Conservation (phyloP, 2,329 filamentous ascomycete species). For the Pleurostoma richardsiae region DNA sequence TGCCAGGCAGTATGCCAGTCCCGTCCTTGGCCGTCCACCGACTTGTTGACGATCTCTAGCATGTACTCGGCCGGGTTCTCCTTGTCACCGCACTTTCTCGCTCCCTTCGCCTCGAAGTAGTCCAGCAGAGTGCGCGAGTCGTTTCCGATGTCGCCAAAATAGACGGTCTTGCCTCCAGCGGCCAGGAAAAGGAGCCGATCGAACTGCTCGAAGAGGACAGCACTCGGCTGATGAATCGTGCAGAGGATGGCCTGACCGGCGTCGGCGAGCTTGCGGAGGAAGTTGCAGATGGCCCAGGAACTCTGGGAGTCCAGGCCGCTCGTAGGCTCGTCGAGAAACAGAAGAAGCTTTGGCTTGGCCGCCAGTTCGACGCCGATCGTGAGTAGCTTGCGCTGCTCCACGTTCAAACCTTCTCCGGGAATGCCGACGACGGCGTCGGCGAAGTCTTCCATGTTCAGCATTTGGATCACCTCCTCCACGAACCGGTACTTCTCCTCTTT, state of each 20-base stretch:
- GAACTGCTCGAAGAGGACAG: slow-evolving; percentile 49
- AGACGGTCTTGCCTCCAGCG: slow-evolving; percentile 61
- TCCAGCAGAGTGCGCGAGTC: slow-evolving; percentile 51
- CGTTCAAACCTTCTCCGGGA: slow-evolving; percentile 55
- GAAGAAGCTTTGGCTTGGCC: slow-evolving; percentile 50
- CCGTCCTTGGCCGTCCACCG: slow-evolving; percentile 27
- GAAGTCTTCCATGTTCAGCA: slow-evolving; percentile 64
- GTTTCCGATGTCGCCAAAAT: slow-evolving; percentile 62
- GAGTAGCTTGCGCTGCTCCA: slow-evolving; percentile 57
- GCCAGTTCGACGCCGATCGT: slow-evolving; percentile 58
- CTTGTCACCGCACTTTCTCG: slow-evolving; percentile 49
- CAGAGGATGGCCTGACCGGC: slow-evolving; percentile 48
- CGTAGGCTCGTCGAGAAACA: slow-evolving; percentile 60
- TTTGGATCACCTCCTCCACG: slow-evolving; percentile 60
- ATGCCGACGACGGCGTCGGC: slow-evolving; percentile 61
- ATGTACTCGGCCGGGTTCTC: slow-evolving; percentile 77
- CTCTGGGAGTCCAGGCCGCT: slow-evolving; percentile 58
- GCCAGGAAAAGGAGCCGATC: slow-evolving; percentile 61
- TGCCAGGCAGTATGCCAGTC: slow-evolving; percentile 70
- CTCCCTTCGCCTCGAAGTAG: slow-evolving; percentile 64
- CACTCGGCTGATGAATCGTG: slow-evolving; percentile 51
- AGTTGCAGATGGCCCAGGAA: slow-evolving; percentile 58
- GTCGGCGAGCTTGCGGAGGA: slow-evolving; percentile 57
- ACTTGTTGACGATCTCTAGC: slow-evolving; percentile 48
- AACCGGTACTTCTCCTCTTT: slow-evolving; percentile 54